Evolutionary conservation across 768 basidiomycete species (phyloP).

Genomic region (Kwoniella europaea): DNA sequence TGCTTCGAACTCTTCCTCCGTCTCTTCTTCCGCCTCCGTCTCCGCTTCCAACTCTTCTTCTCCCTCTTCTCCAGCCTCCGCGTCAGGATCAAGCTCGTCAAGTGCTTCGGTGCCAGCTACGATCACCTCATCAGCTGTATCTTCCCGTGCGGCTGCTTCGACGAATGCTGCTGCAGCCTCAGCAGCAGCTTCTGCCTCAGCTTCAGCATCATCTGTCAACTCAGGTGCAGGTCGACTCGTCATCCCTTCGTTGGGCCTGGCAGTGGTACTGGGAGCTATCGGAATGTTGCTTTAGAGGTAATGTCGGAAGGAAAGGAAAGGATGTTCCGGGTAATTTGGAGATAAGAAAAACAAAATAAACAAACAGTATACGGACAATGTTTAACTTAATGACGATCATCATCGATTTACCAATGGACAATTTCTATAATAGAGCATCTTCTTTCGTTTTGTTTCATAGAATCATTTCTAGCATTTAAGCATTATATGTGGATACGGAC

Average conservation of each 20-base stretch:
- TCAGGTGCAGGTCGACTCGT: conserved; percentile 1
- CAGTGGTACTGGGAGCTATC: not conserved
- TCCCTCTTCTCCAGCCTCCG: conserved; percentile 4
- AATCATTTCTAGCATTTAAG: not conserved
- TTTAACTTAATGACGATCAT: not conserved
- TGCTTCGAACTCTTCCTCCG: conserved; percentile 17
- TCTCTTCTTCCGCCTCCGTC: conserved; percentile 8
- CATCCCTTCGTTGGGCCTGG: conserved; percentile 1
- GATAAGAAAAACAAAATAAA: no score
- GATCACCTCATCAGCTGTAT: conserved; percentile 5
- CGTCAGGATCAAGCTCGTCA: conserved; percentile 6
- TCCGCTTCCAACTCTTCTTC: conserved; percentile 16
- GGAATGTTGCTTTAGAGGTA: not conserved
- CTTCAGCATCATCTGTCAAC: not conserved
- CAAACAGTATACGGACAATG: no score
- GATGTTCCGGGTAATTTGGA: not conserved
- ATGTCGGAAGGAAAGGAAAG: not conserved
- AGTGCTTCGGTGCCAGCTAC: conserved; percentile 6
- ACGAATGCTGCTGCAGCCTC: not conserved
- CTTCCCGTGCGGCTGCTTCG: not conserved
- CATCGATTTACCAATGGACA: not conserved
- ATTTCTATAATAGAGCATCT: not conserved
- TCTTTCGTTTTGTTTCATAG: not conserved
- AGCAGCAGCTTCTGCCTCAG: conserved; percentile 1
- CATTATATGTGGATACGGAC: not conserved